These are phyloP conservation scores for Paecilomyces variotii DNA, from an alignment of 2,329 filamentous ascomycete genomes.

Conservation along the genomic window DNA sequence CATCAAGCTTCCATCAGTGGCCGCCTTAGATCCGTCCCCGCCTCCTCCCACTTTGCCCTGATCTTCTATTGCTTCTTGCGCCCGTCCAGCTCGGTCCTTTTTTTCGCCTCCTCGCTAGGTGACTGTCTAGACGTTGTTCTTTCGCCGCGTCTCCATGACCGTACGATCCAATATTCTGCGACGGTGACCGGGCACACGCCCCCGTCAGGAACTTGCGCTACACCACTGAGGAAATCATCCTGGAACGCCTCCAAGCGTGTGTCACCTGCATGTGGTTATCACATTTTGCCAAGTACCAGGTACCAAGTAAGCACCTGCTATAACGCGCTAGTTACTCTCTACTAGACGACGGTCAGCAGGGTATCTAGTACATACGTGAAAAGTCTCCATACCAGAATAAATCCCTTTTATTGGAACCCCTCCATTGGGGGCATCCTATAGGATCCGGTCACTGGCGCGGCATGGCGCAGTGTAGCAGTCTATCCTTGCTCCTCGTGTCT, in stretches of 20 bases:
- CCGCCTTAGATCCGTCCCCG: not conserved
- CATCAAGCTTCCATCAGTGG: not conserved
- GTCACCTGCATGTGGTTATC: not conserved
- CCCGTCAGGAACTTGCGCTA: not conserved
- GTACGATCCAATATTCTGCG: not conserved
- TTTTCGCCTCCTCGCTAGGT: not conserved
- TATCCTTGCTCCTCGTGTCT: not conserved
- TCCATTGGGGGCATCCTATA: not conserved
- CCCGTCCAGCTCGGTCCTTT: not conserved
- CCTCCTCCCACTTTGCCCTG: not conserved
- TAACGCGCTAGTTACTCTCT: not conserved
- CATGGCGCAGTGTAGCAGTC: not conserved
- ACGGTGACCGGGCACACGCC: not conserved
- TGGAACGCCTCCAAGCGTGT: not conserved
- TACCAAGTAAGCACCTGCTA: not conserved
- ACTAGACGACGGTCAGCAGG: not conserved
- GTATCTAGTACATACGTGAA: not conserved
- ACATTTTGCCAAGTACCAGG: not conserved
- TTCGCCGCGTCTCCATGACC: not conserved
- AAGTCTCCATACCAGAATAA: not conserved
- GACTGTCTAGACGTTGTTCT: not conserved
- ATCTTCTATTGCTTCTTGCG: not conserved
- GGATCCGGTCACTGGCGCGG: not conserved
- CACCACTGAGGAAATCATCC: not conserved
- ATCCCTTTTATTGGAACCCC: not conserved